Base-by-base conservation (phyloP, 768 basidiomycete genomes). In the Leccinum rimulosum region DNA sequence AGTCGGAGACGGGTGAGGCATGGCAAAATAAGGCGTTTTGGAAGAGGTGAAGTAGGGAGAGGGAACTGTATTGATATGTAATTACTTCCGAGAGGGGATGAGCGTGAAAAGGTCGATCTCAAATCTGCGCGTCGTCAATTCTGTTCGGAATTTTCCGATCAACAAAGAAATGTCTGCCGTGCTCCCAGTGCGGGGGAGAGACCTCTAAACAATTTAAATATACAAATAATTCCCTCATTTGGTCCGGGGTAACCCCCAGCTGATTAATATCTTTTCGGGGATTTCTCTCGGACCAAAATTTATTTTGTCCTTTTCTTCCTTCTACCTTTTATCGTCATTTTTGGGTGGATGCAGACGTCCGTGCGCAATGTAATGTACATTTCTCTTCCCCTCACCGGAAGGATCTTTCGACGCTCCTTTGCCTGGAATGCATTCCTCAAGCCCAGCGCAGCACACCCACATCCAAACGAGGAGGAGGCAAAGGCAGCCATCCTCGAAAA, bases 401-500 rank as follows among this genome's bases (percentile, higher is more conserved):
- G 54, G 6, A 3, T 45, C 40, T n/a, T 55, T 11, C 14, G 49
- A 22, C 70, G 67, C 15, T 35, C 33, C 3, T n/a, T 71, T 3
- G 68, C 68, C 6, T 75, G 70, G 73, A 73, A 70, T 27, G 65
- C 65, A 35, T 57, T 75, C 38, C 52, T 62, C 38, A 65, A 50
- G 9, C 56, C 59, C 12, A 50, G 22, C 36, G 7, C 35, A 10
- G 9, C 36, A 1, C 57, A 43, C 6, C 40, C 60, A 0, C 58
- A 61, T 2, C 75, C 77, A 57, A 75, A 67, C 50, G 83, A 88
- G 66, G 89, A 93, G 73, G 89, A 91, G 35, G 82, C 87, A 1
- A 86, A 87, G 67, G 82, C 82, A 30, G 86, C 87, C 53, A 87
- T 94, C 60, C 75, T 93, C 52, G 91, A 93, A 67, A 91, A 89